Evolutionary conservation across 1,139 yeast species (phyloP), one percentile per base, ranked within the genome.

Genomic region (Yamadazyma conglobata): DNA sequence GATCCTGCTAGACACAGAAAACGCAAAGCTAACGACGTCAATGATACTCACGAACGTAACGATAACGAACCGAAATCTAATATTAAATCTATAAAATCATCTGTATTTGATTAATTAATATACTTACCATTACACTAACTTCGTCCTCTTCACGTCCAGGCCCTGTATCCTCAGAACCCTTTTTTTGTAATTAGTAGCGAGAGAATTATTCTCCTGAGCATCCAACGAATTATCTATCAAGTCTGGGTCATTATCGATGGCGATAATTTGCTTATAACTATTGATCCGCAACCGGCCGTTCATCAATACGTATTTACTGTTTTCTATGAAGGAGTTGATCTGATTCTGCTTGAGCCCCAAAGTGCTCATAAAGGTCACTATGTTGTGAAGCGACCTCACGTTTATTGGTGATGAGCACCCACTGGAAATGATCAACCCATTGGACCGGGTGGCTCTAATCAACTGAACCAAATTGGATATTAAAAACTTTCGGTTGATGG

Each of bases 351-450:
- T 78, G 30, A 84, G 61, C 0, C 96, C 97, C 49, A 91, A 63
- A 10, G 86, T 62, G 18, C 73, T 66, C 23, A 85, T 64, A 30
- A 91, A 59, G 34, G 79, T 82, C 16, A 77, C 64, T 4, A 87
- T 72, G 46, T 91, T 96, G 30, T 73, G 67, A 24, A 78, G 73
- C 21, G 78, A 76, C 35, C 97, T 62, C 16, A 79, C 59, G 30
- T 77, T 79, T 20, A 75, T 54, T 0, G 89, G 71, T 18, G 62
- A 56, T 3, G 53, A 46, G 1, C 94, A 84, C 3, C 95, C 96
- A 48, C 93, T 78, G 12, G 91, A 76, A 5, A 88, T 66, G 4
- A 91, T 67, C 14, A 91, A 54, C 0, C 96, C 97, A 27, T 87
- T 71, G 18, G 79, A 73, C 43, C 97, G 67, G 2, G 94, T 73